Percentiles rank a stretch among this genome's conserved stretches.
These are phyloP conservation scores for Arthrobotrys sphaeroides DNA, from an alignment of 2,329 filamentous ascomycete genomes.

Conservation along the genomic window DNA sequence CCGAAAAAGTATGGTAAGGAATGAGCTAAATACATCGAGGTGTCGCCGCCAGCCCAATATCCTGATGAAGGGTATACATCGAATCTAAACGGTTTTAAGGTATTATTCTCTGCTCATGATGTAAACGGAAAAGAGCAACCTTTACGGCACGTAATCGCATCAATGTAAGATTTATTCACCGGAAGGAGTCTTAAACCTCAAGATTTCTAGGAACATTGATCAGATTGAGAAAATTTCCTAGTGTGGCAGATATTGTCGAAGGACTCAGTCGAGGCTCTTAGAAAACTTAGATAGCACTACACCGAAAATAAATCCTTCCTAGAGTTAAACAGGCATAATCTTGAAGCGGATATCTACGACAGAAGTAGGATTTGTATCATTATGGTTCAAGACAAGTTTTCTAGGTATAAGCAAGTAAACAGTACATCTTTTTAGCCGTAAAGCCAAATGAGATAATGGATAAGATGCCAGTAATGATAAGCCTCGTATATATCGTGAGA, in stretches of 20 bases:
- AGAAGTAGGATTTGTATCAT: too few relatives aligned
- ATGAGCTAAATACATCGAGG: neutral
- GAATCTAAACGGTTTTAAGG: neutral
- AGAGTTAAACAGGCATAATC: too few relatives aligned
- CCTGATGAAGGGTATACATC: neutral
- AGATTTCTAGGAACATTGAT: neutral
- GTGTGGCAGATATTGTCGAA: neutral
- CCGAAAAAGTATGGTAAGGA: too few relatives aligned
- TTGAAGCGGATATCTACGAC: too few relatives aligned
- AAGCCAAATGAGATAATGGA: too few relatives aligned
- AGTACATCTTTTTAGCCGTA: too few relatives aligned
- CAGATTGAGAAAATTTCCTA: neutral
- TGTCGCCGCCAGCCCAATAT: neutral
- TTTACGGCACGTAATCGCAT: neutral
- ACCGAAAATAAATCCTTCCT: too few relatives aligned
- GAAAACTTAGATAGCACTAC: too few relatives aligned
- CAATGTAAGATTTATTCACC: neutral
- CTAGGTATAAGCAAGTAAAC: too few relatives aligned
- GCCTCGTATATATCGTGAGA: too few relatives aligned
- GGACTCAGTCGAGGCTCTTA: neutral
- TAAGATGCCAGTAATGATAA: too few relatives aligned
- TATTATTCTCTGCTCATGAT: neutral
- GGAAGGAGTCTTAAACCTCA: neutral
- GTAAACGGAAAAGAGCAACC: neutral
- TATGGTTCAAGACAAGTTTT: too few relatives aligned